Percentiles rank a stretch among this genome's conserved stretches.
These are phyloP conservation scores for Boletus huronensis DNA, from an alignment of 768 basidiomycete genomes.

Conservation along the genomic window DNA sequence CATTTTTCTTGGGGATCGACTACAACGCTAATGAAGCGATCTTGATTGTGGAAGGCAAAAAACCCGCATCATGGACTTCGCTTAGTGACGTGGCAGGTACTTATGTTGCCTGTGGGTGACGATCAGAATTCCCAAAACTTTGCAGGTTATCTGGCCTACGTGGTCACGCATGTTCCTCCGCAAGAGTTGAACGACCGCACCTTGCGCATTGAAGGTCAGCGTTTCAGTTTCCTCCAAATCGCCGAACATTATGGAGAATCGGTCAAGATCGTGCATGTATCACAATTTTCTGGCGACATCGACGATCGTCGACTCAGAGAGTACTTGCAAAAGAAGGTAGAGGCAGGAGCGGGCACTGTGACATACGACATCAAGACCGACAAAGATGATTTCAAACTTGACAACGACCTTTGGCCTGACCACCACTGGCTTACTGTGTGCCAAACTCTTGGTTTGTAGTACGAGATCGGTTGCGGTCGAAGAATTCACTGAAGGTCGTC, in stretches of 20 bases:
- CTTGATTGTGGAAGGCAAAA: conserved; percentile 21
- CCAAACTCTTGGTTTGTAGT: conserved; percentile 17
- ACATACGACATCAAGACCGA: conserved; percentile 7
- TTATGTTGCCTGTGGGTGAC: not conserved
- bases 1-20: conserved; percentile 18
- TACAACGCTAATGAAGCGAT: conserved; percentile 10
- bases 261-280: conserved; percentile 1
- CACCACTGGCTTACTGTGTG: conserved; percentile 26
- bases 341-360: conserved; percentile 5
- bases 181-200: conserved; percentile 10
- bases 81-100: conserved; percentile 21
- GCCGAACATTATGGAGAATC: conserved; percentile 7
- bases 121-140: not conserved
- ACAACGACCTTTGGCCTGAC: conserved; percentile 24
- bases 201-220: conserved; percentile 20
- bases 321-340: conserved; percentile 14
- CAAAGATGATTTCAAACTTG: conserved; percentile 19
- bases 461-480: not conserved
- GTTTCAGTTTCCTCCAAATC: conserved; percentile 7
- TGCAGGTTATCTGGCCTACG: conserved; percentile 19
- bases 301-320: conserved; percentile 8
- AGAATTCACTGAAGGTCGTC: not conserved
- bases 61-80: conserved; percentile 24
- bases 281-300: conserved; percentile 8
- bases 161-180: conserved; percentile 17